A percentile compares a stretch with the other conserved stretches of the same genome.
phyloP scores from a whole-genome alignment of 345 rosid species.

The Pistacia vera region DNA sequence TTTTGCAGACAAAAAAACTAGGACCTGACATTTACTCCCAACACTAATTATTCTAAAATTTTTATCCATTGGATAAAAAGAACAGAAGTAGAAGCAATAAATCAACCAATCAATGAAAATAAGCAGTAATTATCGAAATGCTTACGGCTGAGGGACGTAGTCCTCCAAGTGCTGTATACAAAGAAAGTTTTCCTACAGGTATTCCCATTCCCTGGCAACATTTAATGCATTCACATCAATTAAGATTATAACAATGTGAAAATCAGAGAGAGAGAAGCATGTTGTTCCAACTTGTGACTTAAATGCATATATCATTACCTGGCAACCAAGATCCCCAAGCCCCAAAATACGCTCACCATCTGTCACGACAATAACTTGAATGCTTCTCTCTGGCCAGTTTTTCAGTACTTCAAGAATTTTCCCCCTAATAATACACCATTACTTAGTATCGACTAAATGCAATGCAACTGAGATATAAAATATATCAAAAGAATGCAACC shows the following conservation, averaged over 20 bases:
- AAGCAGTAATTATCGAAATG: background rate
- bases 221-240: background rate
- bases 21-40: background rate
- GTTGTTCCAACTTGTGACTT: conserved; percentile 1
- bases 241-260: background rate
- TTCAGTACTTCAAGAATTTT: conserved; percentile 87
- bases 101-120: background rate
- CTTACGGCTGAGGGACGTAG: conserved; percentile 89
- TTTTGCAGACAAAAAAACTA: background rate
- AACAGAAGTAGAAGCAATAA: background rate
- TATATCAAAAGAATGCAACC: background rate
- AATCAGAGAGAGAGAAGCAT: background rate
- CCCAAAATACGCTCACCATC: conserved; percentile 97
- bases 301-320: conserved; percentile 47
- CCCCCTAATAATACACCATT: conserved; percentile 51
- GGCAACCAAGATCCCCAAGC: conserved; percentile 99
- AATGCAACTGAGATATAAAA: conserved; percentile 7
- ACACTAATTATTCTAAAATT: background rate
- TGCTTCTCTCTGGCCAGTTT: conserved; percentile 91
- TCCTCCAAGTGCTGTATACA: conserved; percentile 90
- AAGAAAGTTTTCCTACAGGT: conserved; percentile 88
- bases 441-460: conserved; percentile 20
- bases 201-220: conserved; percentile 86
- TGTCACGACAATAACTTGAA: conserved; percentile 97
- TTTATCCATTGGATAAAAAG: background rate